Base-by-base conservation (phyloP, 129 eudicot species). In the Silybum marianum region DNA sequence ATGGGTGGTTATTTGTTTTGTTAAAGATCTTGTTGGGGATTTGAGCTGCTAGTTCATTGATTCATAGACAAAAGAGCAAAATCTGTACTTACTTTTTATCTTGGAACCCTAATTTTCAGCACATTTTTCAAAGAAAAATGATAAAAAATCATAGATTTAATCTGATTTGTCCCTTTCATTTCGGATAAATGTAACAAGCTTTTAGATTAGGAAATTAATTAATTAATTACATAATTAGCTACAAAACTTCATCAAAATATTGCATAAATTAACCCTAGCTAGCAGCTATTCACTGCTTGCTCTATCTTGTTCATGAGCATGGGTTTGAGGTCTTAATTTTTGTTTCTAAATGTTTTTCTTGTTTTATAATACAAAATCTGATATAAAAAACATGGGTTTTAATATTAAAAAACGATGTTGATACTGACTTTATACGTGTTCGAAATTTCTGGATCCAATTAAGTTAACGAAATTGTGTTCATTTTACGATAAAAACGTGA, bases 71-170 rank as follows among this genome's bases (percentile, higher is more conserved):
- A 78, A 77, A 54, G 70, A 71, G 68, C 58, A 9, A 72, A 63
- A 14, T 77, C 34, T 69, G 24, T 70, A 19, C 69, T 48, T 42
- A 30, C 63, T 80, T 19, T 19, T 72, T 24, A 44, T 74, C 85
- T 68, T 65, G 88, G 88, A 85, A 85, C 88, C 85, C 82, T 71
- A 78, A 71, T 62, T 76, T 36, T 65, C 58, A 76, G 81, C 80
- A 76, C 85, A 81, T 38, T 28, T 71, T 76, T 75, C 81, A 74
- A 73, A 73, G 81, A 46, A 12, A 60, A 76, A 66, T 30, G 36
- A 32, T 40, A 36, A n/a, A 74, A 36, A 74, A 36, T 73, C 75
- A 7, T 34, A 44, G 80, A 73, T 78, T 60, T 71, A 11, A 58
- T 58, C 0, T 18, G 12, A 12, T 84, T 36, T 63, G 80, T 84